Conservation (phyloP, 768 basidiomycete species). For the Russula sp. region DNA sequence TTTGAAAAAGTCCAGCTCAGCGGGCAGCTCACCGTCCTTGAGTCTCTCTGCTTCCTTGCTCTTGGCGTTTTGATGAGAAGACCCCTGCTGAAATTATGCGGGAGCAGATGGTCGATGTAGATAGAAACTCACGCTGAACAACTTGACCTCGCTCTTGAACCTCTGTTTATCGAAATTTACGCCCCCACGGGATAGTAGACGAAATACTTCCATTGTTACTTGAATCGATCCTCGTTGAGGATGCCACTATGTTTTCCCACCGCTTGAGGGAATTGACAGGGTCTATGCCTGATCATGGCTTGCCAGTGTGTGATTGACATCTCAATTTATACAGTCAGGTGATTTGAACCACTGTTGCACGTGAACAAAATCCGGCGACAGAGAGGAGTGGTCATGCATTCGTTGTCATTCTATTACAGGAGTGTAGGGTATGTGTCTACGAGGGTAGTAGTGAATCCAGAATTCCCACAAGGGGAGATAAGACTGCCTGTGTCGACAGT, state of each 20-base stretch:
- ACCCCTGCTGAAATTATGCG: conserved; percentile 26
- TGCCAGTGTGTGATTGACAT: too few relatives aligned
- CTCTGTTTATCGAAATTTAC: conserved; percentile 71
- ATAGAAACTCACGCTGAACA: conserved; percentile 53
- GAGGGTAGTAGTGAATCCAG: background rate
- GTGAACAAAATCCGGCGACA: background rate
- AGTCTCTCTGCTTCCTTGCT: conserved; percentile 25
- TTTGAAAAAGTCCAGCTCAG: conserved; percentile 89
- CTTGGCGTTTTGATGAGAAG: conserved; percentile 26
- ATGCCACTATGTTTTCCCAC: background rate
- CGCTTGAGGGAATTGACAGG: background rate
- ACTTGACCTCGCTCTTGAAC: conserved; percentile 60
- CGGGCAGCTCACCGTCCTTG: conserved; percentile 52
- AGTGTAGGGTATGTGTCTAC: background rate
- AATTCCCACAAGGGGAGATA: background rate
- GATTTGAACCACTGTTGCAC: background rate
- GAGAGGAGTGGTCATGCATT: too few relatives aligned
- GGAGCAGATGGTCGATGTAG: background rate
- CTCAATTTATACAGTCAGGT: conserved; percentile 16
- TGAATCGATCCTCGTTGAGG: background rate
- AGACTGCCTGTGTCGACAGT: background rate
- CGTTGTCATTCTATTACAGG: background rate
- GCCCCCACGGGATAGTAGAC: conserved; percentile 82
- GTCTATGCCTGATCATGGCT: too few relatives aligned
- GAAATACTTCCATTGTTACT: conserved; percentile 74